Evolutionary conservation across 306 rosid genomes (phyloP).

Genomic region (Dryas alaskensis): DNA sequence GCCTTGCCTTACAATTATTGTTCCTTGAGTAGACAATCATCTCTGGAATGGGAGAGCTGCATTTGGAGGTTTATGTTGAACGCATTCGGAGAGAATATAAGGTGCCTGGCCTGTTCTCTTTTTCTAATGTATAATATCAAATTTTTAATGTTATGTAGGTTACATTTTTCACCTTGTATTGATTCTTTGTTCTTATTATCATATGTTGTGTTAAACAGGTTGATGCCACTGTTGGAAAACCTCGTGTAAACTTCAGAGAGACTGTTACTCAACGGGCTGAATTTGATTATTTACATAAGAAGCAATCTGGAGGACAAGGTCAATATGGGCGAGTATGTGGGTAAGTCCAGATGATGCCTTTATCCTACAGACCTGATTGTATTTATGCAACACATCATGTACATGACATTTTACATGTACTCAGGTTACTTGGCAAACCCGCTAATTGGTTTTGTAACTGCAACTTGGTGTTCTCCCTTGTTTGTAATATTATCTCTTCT

Average conservation of each 20-base stretch:
- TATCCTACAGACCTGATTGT: neutral
- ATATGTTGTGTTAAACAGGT: constrained; percentile 49
- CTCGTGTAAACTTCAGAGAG: constrained; percentile 99
- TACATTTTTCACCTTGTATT: constrained; percentile 17
- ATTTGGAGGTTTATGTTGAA: constrained; percentile 93
- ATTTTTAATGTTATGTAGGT: constrained; percentile 15
- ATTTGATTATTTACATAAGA: constrained; percentile 94
- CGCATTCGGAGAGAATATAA: constrained; percentile 92
- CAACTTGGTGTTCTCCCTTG: neutral
- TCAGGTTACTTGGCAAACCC: neutral
- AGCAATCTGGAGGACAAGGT: constrained; percentile 97
- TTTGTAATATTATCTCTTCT: neutral
- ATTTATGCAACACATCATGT: neutral
- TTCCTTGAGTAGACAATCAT: constrained; percentile 70
- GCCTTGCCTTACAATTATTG: constrained; percentile 21
- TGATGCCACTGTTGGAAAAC: constrained; percentile 95
- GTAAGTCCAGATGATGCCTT: constrained; percentile 49
- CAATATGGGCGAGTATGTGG: constrained; percentile 98
- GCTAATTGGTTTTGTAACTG: neutral
- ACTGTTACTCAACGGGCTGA: constrained; percentile 90
- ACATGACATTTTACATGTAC: neutral
- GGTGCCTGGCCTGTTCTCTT: constrained; percentile 38
- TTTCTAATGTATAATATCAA: neutral
- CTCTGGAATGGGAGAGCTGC: constrained; percentile 99
- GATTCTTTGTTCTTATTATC: constrained; percentile 19